These are phyloP conservation scores for Thalassiosira mediterranea DNA, from an alignment of 352 stramenopile species.

Conservation along the genomic window DNA sequence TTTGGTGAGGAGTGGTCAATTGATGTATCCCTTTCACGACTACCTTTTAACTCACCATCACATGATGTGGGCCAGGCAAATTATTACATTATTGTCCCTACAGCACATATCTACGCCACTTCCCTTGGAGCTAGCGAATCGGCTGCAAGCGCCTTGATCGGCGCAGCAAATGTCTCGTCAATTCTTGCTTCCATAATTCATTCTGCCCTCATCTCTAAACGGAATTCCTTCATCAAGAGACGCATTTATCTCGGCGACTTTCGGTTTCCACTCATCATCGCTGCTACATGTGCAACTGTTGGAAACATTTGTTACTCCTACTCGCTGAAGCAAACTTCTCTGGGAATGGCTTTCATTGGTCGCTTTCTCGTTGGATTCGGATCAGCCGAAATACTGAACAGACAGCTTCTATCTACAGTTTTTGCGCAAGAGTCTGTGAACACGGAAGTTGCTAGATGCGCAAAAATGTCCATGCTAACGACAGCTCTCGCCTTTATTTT, in stretches of 20 bases:
- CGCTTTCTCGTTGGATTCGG: conserved; percentile 71
- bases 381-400: conserved; percentile 65
- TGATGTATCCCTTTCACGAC: too few relatives aligned
- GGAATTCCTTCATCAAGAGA: conserved; percentile 34
- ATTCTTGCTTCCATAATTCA: conserved; percentile 63
- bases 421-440: conserved; percentile 54
- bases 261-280: conserved; percentile 40
- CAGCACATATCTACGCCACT: conserved; percentile 51
- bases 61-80: too few relatives aligned
- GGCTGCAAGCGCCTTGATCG: conserved; percentile 60
- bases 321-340: conserved; percentile 46
- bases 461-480: conserved; percentile 52
- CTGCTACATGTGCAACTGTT: conserved; percentile 41
- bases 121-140: conserved; percentile 42
- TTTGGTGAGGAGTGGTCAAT: conserved; percentile 34
- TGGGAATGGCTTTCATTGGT: conserved; percentile 60
- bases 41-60: conserved; percentile 4
- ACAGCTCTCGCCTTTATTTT: conserved; percentile 55
- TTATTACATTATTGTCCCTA: conserved; percentile 73
- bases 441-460: conserved; percentile 54
- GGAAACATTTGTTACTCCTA: conserved; percentile 69
- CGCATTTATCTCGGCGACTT: conserved; percentile 32
- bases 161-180: conserved; percentile 63
- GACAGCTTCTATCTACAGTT: conserved; percentile 54
- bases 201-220: conserved; percentile 37